phyloP scores from a whole-genome alignment of 2,329 filamentous ascomycete species.

The Botryotinia narcissicola region DNA sequence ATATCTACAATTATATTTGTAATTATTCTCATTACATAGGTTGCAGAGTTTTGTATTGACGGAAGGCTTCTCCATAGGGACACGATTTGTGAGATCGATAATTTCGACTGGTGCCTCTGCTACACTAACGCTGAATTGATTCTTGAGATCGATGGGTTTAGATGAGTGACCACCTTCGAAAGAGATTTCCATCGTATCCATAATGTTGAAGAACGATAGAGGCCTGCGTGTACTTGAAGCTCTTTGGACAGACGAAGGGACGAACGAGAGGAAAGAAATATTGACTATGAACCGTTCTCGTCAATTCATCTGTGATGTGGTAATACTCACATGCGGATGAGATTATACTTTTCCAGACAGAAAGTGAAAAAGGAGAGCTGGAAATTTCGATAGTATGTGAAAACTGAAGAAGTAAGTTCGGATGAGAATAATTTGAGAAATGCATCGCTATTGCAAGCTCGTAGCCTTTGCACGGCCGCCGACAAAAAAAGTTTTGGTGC shows the following conservation, averaged over 20 bases:
- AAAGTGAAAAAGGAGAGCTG: not conserved
- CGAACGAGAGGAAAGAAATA: not conserved
- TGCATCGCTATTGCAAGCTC: not conserved
- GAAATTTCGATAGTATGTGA: not conserved
- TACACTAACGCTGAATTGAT: not conserved
- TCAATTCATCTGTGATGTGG: not conserved
- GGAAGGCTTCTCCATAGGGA: not conserved
- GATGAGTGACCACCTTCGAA: not conserved
- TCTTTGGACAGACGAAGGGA: not conserved
- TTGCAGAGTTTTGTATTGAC: slow-evolving; percentile 46
- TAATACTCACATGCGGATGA: not conserved
- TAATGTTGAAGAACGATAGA: not conserved
- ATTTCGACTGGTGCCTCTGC: not conserved
- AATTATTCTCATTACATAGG: slow-evolving; percentile 50
- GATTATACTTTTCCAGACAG: not conserved
- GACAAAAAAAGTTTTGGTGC: slow-evolving; percentile 3
- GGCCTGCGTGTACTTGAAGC: not conserved
- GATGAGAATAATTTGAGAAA: not conserved
- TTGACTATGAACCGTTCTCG: not conserved
- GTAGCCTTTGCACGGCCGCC: not conserved
- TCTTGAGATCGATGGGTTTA: not conserved
- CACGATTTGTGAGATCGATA: not conserved
- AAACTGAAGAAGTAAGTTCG: not conserved
- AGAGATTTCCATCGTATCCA: not conserved
- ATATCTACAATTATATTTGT: slow-evolving; percentile 63